Evolutionary conservation across 139 green algal genomes (phyloP), one percentile per base, ranked within the genome.

Genomic region (Spirogloea muscicola): DNA sequence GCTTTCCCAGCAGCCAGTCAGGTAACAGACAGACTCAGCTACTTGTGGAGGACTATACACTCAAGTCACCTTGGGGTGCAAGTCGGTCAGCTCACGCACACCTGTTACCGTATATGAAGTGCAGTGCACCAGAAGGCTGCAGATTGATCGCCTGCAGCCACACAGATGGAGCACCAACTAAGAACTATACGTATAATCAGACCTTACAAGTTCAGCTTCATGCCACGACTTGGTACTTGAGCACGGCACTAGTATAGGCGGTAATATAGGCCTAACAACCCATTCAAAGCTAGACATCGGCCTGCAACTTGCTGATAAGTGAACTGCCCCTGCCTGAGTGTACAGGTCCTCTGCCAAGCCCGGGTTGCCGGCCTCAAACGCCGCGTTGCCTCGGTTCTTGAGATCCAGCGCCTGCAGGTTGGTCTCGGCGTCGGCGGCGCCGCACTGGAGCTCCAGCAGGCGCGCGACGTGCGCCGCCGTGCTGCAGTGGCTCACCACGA

Each of bases 371-470:
- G 18, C 21, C 41, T 27, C 68, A 55, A 77, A 77, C 16, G 52
- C 55, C 5, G 27, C 68, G 36, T 55, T 77, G 34, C 68, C 68
- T 16, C 29, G 33, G 29, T 34, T 72, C 55, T 77, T 77, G 3
- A 77, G 16, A 73, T 70, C 57, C 27, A 77, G 60, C 27, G 68
- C 68, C 4, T 18, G 29, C 55, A 77, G 43, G 37, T 77, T 77
- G 31, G 42, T 77, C 57, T 77, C 68, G 25, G 68, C 29, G 42
- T 38, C 65, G 4, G 61, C 31, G 33, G 10, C 68, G 39, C 60
- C 68, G 31, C 68, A 77, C 58, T 77, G 68, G n/a, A 49, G 16
- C 34, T 77, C 68, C 55, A 77, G 57, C 41, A 77, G 68, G 25
- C 68, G 52, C 33, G 68, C 68, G 25, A 59, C 68, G 68, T 77